Conservation (phyloP, 139 green algal species). For the Chloropicon primus region DNA sequence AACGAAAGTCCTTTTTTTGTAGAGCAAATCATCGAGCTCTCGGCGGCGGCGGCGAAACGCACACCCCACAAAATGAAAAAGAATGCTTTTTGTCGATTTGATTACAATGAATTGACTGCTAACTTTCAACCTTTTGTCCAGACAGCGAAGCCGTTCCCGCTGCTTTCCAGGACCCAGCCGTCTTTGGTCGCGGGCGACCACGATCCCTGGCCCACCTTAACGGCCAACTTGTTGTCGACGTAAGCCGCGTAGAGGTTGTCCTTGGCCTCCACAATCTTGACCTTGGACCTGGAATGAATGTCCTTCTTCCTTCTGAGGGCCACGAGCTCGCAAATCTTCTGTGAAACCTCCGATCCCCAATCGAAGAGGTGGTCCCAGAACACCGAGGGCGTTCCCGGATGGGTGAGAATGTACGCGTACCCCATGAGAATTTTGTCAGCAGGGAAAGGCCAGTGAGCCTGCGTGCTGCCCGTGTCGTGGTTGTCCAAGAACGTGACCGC, state of each 20-base stretch:
- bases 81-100: too few species aligned
- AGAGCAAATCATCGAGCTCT: too few species aligned
- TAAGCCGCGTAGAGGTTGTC: conserved; percentile 29
- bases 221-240: conserved; percentile 18
- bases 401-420: conserved; percentile 49
- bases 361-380: conserved; percentile 73
- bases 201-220: neutral
- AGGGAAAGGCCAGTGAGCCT: conserved; percentile 41
- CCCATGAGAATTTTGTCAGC: conserved; percentile 29
- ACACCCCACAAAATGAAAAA: too few species aligned
- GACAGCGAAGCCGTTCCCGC: neutral
- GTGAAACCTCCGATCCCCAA: conserved; percentile 29
- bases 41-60: too few species aligned
- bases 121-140: neutral
- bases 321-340: conserved; percentile 23
- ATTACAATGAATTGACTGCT: too few species aligned
- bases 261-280: conserved; percentile 40
- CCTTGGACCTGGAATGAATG: conserved; percentile 30
- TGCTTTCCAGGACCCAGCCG: neutral
- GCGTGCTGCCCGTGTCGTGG: conserved; percentile 24
- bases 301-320: conserved; percentile 28
- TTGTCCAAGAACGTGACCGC: conserved; percentile 51
- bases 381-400: conserved; percentile 51
- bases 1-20: too few species aligned
- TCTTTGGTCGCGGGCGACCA: neutral